phyloP scores from a whole-genome alignment of 2,329 filamentous ascomycete species.

The Blastomyces emzantsi region DNA sequence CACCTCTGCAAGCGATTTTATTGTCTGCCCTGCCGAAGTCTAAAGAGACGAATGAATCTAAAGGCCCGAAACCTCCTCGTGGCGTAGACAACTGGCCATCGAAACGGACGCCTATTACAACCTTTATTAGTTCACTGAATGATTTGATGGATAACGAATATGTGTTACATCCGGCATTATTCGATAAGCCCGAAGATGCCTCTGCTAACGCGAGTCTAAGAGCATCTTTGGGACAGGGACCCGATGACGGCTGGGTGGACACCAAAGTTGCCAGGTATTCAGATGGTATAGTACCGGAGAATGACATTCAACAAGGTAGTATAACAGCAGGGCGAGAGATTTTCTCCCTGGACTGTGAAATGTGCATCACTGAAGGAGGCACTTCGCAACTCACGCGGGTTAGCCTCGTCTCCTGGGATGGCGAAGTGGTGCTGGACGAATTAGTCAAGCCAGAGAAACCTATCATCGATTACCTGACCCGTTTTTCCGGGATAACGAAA shows the following conservation, averaged over 20 bases:
- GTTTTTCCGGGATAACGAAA: slow-evolving; percentile 83
- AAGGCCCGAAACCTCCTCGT: slow-evolving; percentile 50
- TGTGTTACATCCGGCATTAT: slow-evolving; percentile 68
- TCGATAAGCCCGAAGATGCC: slow-evolving; percentile 49
- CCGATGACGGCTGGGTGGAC: slow-evolving; percentile 68
- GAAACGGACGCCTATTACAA: slow-evolving; percentile 69
- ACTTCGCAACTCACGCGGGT: slow-evolving; percentile 80
- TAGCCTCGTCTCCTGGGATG: slow-evolving; percentile 79
- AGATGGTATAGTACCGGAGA: slow-evolving; percentile 59
- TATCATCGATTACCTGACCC: slow-evolving; percentile 89
- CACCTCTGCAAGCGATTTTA: slow-evolving; percentile 76
- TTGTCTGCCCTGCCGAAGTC: slow-evolving; percentile 61
- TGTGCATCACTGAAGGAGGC: slow-evolving; percentile 79
- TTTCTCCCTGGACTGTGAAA: slow-evolving; percentile 87
- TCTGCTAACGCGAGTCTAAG: slow-evolving; percentile 46
- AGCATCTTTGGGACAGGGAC: slow-evolving; percentile 41
- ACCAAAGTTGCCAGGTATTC: slow-evolving; percentile 58
- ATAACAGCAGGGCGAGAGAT: slow-evolving; percentile 72
- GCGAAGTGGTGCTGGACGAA: slow-evolving; percentile 72
- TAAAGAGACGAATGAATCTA: slow-evolving; percentile 50
- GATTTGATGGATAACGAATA: slow-evolving; percentile 80
- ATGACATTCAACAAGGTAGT: slow-evolving; percentile 68
- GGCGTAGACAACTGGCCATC: slow-evolving; percentile 61
- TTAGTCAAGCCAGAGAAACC: slow-evolving; percentile 81
- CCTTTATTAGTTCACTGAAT: slow-evolving; percentile 61